phyloP scores from a whole-genome alignment of 768 basidiomycete genomes.

The Leucocoprinus leucothites region DNA sequence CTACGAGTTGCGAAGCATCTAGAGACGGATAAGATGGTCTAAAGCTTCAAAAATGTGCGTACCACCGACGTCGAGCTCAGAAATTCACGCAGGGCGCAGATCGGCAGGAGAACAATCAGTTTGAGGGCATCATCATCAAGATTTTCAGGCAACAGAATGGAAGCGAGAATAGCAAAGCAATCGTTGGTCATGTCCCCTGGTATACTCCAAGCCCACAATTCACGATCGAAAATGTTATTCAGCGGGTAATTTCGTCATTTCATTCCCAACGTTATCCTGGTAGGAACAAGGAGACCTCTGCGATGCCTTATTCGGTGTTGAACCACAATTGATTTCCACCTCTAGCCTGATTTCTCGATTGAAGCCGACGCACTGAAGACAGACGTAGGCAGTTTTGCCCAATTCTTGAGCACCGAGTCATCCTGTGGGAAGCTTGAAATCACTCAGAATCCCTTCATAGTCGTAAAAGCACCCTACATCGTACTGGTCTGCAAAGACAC shows the following conservation, averaged over 20 bases:
- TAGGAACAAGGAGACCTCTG: too few relatives aligned
- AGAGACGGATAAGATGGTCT: neutral
- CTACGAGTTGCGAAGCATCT: conserved; percentile 61
- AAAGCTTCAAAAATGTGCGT: conserved; percentile 16
- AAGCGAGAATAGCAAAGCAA: conserved; percentile 53
- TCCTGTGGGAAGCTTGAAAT: conserved; percentile 74
- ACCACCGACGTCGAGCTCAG: conserved; percentile 57
- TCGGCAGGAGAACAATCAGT: conserved; percentile 63
- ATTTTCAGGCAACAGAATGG: conserved; percentile 60
- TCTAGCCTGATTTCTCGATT: too few relatives aligned
- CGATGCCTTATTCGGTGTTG: too few relatives aligned
- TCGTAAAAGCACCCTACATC: conserved; percentile 73
- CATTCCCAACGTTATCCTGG: too few relatives aligned
- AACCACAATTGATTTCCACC: too few relatives aligned
- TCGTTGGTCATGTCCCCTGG: conserved; percentile 46
- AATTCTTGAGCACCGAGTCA: conserved; percentile 55
- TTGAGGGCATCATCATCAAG: conserved; percentile 65
- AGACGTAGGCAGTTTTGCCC: too few relatives aligned
- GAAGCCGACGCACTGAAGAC: too few relatives aligned
- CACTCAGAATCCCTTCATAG: conserved; percentile 80
- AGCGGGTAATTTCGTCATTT: too few relatives aligned
- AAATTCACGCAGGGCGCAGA: conserved; percentile 69
- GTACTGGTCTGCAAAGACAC: neutral
- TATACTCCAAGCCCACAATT: too few relatives aligned
- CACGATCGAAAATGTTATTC: too few relatives aligned